Conservation (phyloP, 1,284 basidiomycete species). For the Cutaneotrichosporon cavernicola region DNA sequence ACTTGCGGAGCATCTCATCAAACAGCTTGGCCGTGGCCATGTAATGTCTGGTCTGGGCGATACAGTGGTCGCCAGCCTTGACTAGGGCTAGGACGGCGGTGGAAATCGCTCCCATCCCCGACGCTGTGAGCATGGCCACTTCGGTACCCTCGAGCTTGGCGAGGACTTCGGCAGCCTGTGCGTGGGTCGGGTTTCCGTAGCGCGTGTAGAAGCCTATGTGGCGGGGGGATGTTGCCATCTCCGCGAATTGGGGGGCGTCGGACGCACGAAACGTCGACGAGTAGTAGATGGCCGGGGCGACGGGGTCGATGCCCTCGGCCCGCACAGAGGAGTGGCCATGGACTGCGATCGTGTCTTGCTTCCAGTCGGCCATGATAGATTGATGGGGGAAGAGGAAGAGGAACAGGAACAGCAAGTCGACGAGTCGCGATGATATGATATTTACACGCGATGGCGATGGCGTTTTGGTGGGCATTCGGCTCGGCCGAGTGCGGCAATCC, state of each 20-base stretch:
- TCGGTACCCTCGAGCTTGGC: slow-evolving; percentile 22
- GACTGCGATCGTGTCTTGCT: slow-evolving; percentile 19
- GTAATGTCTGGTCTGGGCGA: slow-evolving; percentile 21
- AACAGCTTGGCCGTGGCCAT: slow-evolving; percentile 24
- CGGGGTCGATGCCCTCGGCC: slow-evolving; percentile 9
- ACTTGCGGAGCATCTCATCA: slow-evolving; percentile 18
- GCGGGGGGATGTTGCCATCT: slow-evolving; percentile 15
- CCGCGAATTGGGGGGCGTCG: slow-evolving; percentile 15
- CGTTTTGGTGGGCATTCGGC: neutral
- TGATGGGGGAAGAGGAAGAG: neutral
- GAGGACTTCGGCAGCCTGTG: slow-evolving; percentile 16
- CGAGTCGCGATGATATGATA: neutral
- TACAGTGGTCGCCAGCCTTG: slow-evolving; percentile 17
- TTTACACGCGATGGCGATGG: neutral
- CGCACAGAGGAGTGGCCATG: slow-evolving; percentile 12
- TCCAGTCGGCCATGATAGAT: slow-evolving; percentile 11
- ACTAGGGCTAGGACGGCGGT: slow-evolving; percentile 17
- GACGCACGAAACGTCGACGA: slow-evolving; percentile 20
- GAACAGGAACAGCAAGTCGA: neutral
- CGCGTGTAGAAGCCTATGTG: slow-evolving; percentile 21
- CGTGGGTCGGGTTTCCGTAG: slow-evolving; percentile 25
- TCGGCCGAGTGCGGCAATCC: too few relatives aligned
- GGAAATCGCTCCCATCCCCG: slow-evolving; percentile 21
- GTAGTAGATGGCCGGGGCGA: slow-evolving; percentile 22
- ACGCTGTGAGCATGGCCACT: slow-evolving; percentile 18